Evolutionary conservation across 306 rosid genomes (phyloP), one percentile per base, ranked within the genome.

Genomic region (Trifolium subterraneum): DNA sequence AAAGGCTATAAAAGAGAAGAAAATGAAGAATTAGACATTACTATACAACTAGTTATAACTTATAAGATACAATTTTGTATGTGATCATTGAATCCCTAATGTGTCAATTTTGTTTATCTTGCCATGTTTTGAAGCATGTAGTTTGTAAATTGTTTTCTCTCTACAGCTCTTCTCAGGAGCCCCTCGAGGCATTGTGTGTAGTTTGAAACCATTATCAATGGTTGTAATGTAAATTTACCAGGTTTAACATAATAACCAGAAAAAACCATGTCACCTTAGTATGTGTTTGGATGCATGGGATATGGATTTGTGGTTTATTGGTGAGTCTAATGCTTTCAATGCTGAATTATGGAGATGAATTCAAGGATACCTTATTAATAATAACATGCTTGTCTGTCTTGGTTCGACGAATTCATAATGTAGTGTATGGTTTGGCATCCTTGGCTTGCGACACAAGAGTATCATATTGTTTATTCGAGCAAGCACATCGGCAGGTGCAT

Each of bases 31-130:
- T 54, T 66, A 44, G 64, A 8, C 29, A 18, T 67, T 51, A 42
- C 27, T 62, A 33, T 73, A 56, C 59, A 73, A 20, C 9, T 31
- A 79, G 76, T 20, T 72, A 36, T 39, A 44, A 12, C 48, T 42
- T 42, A 11, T 42, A 38, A 59, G 61, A 64, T 85, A 58, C 81
- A 79, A 71, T 78, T 73, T 68, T 64, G 73, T 47, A 74, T 38
- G 76, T 6, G 15, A 35, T 69, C 45, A 68, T 58, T 63, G 8
- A 54, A 68, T 78, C 55, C 62, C 67, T 71, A 50, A 70, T 59
- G 51, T 77, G 81, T 47, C 50, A 60, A 38, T 82, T 85, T 74
- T 80, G 72, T 42, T 64, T 52, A 13, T 67, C 44, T 38, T 45
- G 23, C 5, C 39, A 68, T 68, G 18, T 11, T 38, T 38, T 38